A percentile compares a stretch with the other conserved stretches of the same genome.
Evolutionary conservation across 768 basidiomycete species (phyloP).

Genomic region (Leccinum rimulosum): DNA sequence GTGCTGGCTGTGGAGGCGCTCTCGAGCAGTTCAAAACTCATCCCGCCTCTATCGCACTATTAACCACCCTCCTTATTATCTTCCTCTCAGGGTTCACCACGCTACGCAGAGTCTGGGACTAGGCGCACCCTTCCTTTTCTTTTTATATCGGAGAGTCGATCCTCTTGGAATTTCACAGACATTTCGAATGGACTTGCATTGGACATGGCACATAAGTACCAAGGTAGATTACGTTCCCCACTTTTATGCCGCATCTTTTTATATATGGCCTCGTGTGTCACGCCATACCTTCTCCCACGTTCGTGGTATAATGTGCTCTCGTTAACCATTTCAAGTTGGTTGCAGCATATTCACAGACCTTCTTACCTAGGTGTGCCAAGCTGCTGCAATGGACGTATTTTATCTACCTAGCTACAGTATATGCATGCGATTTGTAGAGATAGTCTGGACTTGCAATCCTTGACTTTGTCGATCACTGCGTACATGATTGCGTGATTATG

Average conservation of each 20-base stretch:
- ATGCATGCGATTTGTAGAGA: not conserved
- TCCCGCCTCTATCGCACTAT: constrained; percentile 32
- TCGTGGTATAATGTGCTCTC: constrained; percentile 25
- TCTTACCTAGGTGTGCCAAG: not conserved
- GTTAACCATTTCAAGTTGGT: constrained; percentile 5
- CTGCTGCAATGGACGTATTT: not conserved
- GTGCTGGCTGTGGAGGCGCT: constrained; percentile 30
- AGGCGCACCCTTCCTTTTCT: constrained; percentile 3
- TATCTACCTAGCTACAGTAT: not conserved
- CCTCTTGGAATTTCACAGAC: constrained; percentile 22
- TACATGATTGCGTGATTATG: not conserved
- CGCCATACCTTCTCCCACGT: constrained; percentile 9
- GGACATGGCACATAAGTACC: constrained; percentile 30
- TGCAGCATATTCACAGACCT: not conserved
- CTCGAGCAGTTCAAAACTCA: constrained; percentile 30
- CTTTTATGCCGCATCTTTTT: constrained; percentile 22
- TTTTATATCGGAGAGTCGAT: constrained; percentile 1
- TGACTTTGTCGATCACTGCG: not conserved
- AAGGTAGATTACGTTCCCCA: constrained; percentile 25
- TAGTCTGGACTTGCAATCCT: not conserved
- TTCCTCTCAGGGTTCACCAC: constrained; percentile 36
- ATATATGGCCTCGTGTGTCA: constrained; percentile 14
- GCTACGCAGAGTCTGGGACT: constrained; percentile 31
- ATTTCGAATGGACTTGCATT: constrained; percentile 27
- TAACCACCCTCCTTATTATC: constrained; percentile 31